Conservation (phyloP, 2,329 filamentous ascomycete genomes). For the Colletotrichum kahawae region DNA sequence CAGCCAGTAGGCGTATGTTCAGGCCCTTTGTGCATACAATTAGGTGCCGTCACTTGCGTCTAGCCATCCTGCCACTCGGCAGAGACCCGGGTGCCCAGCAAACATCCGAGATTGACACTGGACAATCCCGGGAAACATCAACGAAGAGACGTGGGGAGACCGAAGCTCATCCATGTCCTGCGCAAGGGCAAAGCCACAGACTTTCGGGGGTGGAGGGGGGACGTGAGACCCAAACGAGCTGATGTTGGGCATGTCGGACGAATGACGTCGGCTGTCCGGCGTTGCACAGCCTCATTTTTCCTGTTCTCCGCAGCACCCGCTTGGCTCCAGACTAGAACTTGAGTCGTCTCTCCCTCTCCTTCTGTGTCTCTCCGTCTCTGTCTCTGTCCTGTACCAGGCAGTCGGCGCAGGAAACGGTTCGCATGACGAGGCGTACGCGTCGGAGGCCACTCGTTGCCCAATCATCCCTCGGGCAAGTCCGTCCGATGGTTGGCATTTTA, state of each 20-base stretch:
- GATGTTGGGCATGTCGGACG: slow-evolving; percentile 2
- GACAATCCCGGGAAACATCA: not conserved
- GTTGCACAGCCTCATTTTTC: slow-evolving; percentile 16
- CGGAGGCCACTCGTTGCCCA: slow-evolving; percentile 2
- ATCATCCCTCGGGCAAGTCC: not conserved
- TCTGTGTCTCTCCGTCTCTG: not conserved
- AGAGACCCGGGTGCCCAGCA: not conserved
- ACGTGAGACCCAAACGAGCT: not conserved
- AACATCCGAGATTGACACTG: slow-evolving; percentile 1
- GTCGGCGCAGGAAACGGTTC: not conserved
- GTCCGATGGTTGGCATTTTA: not conserved
- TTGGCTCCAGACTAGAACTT: not conserved
- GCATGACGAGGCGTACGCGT: slow-evolving; percentile 21
- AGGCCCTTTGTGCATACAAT: not conserved
- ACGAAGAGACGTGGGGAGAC: not conserved
- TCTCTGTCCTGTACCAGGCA: not conserved
- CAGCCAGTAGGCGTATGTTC: not conserved
- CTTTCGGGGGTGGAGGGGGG: not conserved
- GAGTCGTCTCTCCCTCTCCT: not conserved
- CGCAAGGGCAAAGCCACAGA: slow-evolving; percentile 5
- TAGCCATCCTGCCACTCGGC: not conserved
- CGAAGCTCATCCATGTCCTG: not conserved
- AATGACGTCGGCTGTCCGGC: slow-evolving; percentile 19
- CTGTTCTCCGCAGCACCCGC: not conserved
- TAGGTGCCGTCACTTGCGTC: slow-evolving; percentile 5